Percentiles rank a stretch among this genome's conserved stretches.
These are phyloP conservation scores for Senna tora DNA, from an alignment of 306 rosid genomes.

Conservation along the genomic window DNA sequence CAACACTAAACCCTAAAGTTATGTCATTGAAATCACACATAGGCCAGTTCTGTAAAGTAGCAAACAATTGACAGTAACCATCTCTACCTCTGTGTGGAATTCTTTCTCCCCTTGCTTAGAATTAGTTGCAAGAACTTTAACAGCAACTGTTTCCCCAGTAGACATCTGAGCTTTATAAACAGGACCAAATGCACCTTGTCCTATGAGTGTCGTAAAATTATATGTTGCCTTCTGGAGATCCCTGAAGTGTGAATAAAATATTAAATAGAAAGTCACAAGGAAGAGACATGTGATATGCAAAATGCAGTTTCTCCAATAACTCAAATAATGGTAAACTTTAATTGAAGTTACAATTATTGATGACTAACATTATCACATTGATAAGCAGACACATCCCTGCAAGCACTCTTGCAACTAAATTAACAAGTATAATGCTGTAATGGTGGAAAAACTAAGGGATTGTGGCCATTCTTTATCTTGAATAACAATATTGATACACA, in stretches of 20 bases:
- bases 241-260: slow-evolving; percentile 49
- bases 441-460: not conserved
- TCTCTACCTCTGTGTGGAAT: slow-evolving; percentile 85
- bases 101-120: slow-evolving; percentile 99
- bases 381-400: not conserved
- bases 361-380: slow-evolving; percentile 6
- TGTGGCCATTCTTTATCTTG: not conserved
- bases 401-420: slow-evolving; percentile 9
- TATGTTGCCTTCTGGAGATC: slow-evolving; percentile 92
- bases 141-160: slow-evolving; percentile 89
- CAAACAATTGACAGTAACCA: not conserved
- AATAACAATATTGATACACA: not conserved
- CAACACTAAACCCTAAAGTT: not conserved
- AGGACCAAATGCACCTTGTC: slow-evolving; percentile 99
- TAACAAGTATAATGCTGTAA: not conserved
- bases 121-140: slow-evolving; percentile 93
- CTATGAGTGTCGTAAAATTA: slow-evolving; percentile 92
- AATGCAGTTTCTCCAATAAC: slow-evolving; percentile 5
- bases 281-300: slow-evolving; percentile 21
- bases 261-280: slow-evolving; percentile 18
- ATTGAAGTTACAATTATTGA: not conserved
- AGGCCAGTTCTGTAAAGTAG: not conserved
- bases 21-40: not conserved
- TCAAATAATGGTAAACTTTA: not conserved
- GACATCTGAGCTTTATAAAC: slow-evolving; percentile 98